Percentiles rank a stretch among this genome's conserved stretches.
Conservation (phyloP, 2,329 filamentous ascomycete species). For the Ceratocystis variospora region DNA sequence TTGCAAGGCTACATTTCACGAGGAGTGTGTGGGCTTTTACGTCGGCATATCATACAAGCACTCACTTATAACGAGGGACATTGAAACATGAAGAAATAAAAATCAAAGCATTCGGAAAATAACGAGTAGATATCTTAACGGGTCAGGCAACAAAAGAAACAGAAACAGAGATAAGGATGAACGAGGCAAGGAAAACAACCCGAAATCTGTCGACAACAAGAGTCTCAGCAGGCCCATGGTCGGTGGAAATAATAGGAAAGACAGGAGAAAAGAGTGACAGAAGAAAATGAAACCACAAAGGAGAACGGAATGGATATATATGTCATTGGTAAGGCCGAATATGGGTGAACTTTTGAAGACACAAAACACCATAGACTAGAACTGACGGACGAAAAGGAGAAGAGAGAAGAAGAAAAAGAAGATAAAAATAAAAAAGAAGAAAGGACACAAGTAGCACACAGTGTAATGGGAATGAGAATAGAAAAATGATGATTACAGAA, state of each 20-base stretch:
- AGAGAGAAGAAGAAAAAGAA: neutral
- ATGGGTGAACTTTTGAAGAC: constrained; percentile 5
- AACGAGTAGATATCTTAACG: neutral
- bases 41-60: neutral
- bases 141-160: neutral
- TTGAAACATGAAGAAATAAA: neutral
- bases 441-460: constrained; percentile 8
- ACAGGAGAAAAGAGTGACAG: neutral
- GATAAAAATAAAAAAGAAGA: too few relatives aligned
- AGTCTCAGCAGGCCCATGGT: neutral
- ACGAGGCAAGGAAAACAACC: too few relatives aligned
- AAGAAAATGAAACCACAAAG: neutral
- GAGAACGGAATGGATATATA: constrained; percentile 7
- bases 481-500: neutral
- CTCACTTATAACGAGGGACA: neutral
- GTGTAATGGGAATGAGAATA: constrained; percentile 6
- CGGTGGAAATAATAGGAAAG: neutral
- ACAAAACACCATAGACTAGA: constrained; percentile 8
- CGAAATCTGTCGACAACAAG: neutral
- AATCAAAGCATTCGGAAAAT: neutral
- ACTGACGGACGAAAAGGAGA: constrained; percentile 9
- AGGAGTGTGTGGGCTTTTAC: too few relatives aligned
- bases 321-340: constrained; percentile 5
- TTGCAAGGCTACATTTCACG: too few relatives aligned
- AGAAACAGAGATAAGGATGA: neutral